Percentiles rank a stretch among this genome's conserved stretches.
phyloP scores from a whole-genome alignment of 73 alveolate species.

The Urostyla sp. region DNA sequence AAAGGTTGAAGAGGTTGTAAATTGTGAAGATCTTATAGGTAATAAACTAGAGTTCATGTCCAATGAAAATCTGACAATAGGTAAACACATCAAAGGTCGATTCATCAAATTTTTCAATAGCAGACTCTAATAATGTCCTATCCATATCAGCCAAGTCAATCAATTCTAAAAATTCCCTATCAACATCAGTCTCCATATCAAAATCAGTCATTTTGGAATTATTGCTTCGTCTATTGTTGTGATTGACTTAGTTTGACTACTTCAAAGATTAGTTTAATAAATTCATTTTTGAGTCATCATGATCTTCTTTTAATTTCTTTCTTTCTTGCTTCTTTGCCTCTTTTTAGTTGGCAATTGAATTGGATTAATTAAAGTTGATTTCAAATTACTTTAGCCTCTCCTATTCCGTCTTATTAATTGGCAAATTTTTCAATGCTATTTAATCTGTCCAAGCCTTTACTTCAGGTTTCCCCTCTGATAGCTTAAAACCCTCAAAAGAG shows the following conservation, averaged over 20 bases:
- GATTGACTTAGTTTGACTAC: not conserved
- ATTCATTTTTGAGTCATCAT: conserved; percentile 24
- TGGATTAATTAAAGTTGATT: not conserved
- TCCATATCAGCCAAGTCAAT: conserved; percentile 66
- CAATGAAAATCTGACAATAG: conserved; percentile 48
- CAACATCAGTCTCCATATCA: conserved; percentile 34
- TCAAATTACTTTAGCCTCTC: conserved; percentile 35
- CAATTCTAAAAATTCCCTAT: conserved; percentile 55
- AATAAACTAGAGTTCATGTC: conserved; percentile 38
- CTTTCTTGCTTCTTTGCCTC: conserved; percentile 12
- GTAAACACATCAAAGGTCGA: conserved; percentile 54
- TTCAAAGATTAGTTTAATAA: conserved; percentile 5
- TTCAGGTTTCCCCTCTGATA: conserved; percentile 53
- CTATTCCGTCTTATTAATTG: conserved; percentile 27
- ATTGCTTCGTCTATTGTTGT: not conserved
- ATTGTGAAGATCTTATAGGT: conserved; percentile 39
- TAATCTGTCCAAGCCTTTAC: conserved; percentile 71
- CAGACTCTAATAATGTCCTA: conserved; percentile 51
- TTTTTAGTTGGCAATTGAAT: not conserved
- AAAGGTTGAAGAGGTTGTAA: conserved; percentile 15
- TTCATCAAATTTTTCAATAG: conserved; percentile 69
- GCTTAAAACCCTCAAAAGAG: conserved; percentile 58
- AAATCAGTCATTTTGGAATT: not conserved
- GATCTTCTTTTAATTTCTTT: not conserved
- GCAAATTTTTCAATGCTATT: conserved; percentile 50